Conservation (phyloP, 2,329 filamentous ascomycete genomes). For the Sporothrix dimorphospora region DNA sequence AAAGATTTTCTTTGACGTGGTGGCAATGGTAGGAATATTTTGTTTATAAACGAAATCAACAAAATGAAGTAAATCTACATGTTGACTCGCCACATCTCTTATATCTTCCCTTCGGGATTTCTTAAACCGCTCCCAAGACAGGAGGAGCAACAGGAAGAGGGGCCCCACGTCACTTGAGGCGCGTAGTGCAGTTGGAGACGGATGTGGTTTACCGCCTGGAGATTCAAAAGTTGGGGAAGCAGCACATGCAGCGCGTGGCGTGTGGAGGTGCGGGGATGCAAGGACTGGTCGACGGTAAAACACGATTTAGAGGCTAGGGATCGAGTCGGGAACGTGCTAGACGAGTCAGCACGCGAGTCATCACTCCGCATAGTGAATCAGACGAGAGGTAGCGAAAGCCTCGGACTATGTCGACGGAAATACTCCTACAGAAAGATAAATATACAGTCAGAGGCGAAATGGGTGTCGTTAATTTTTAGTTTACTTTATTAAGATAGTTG, state of each 20-base stretch:
- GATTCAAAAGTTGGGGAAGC: background rate
- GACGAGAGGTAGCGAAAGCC: background rate
- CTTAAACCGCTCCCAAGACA: background rate
- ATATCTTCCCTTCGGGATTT: background rate
- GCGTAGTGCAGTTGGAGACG: background rate
- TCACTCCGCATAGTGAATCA: background rate
- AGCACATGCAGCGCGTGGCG: background rate
- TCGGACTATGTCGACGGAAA: background rate
- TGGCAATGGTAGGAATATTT: background rate
- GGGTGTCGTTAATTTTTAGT: too few species aligned
- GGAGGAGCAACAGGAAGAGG: background rate
- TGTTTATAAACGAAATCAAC: background rate
- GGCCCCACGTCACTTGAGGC: background rate
- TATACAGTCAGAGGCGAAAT: too few species aligned
- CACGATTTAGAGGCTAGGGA: background rate
- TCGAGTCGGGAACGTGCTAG: background rate
- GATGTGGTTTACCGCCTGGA: constrained; percentile 13
- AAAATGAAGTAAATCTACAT: background rate
- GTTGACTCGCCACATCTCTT: background rate
- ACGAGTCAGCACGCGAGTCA: constrained; percentile 16
- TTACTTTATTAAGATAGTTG: too few species aligned
- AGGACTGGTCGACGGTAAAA: background rate
- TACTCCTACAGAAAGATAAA: background rate
- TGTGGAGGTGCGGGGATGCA: constrained; percentile 9
- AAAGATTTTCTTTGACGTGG: background rate